Conservation (phyloP, 2,329 filamentous ascomycete genomes). For the Ophiostoma pallidulum region DNA sequence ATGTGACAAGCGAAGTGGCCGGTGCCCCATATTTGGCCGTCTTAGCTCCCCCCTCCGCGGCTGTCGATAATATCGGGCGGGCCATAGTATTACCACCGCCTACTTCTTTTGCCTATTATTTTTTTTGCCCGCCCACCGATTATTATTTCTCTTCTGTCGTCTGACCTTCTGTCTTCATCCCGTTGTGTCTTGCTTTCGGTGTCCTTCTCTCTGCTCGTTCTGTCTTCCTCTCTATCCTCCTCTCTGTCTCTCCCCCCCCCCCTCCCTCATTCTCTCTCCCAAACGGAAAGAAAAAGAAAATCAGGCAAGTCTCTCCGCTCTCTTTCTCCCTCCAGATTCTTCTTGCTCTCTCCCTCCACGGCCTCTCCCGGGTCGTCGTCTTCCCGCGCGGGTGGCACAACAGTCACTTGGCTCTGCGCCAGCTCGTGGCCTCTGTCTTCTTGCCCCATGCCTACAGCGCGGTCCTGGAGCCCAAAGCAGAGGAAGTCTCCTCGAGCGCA, state of each 20-base stretch:
- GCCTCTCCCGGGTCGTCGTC: too few relatives aligned
- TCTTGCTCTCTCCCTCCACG: too few relatives aligned
- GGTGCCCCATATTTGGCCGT: too few relatives aligned
- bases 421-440: not conserved
- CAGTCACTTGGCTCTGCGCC: not conserved
- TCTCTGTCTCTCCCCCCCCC: not conserved
- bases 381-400: not conserved
- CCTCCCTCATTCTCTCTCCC: not conserved
- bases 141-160: not conserved
- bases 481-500: too few relatives aligned
- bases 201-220: not conserved
- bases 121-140: not conserved
- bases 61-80: not conserved
- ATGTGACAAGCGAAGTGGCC: not conserved
- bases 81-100: not conserved
- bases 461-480: too few relatives aligned
- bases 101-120: not conserved
- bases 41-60: not conserved
- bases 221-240: not conserved
- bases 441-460: not conserved
- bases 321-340: too few relatives aligned
- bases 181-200: not conserved
- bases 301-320: too few relatives aligned
- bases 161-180: not conserved
- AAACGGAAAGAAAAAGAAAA: too few relatives aligned